Evolutionary conservation across 495 filamentous ascomycete genomes (phyloP).

Genomic region (Daldinia vernicosa): DNA sequence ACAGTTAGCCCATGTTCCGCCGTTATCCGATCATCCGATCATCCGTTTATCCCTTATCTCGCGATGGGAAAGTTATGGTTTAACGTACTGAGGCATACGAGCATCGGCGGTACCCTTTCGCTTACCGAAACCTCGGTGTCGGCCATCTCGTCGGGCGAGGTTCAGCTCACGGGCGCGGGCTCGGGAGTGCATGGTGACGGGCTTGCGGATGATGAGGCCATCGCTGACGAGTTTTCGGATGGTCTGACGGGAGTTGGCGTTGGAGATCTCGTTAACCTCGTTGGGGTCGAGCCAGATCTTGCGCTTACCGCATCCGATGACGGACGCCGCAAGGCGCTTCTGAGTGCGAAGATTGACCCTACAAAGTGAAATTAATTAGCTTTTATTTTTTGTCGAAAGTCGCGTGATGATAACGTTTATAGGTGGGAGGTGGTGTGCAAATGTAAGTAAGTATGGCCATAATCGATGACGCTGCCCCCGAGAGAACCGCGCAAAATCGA

Average conservation of each 20-base stretch:
- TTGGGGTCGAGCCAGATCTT: conserved; percentile 99
- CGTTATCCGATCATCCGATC: neutral
- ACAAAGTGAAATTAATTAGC: conserved; percentile 51
- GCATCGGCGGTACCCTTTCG: conserved; percentile 99
- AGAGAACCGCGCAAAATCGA: conserved; percentile 13
- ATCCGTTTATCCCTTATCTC: neutral
- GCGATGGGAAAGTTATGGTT: neutral
- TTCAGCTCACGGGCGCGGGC: conserved; percentile 90
- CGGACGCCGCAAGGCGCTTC: conserved; percentile 99
- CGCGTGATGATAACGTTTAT: conserved; percentile 4
- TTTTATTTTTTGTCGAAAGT: neutral
- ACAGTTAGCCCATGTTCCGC: conserved; percentile 1
- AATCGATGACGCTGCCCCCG: conserved; percentile 7
- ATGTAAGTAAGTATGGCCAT: neutral
- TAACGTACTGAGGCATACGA: conserved; percentile 94
- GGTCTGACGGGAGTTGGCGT: conserved; percentile 99
- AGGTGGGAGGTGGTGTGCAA: no score
- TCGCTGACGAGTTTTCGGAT: conserved; percentile 99
- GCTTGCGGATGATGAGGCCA: conserved; percentile 99
- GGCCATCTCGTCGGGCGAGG: conserved; percentile 86
- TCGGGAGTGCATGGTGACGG: conserved; percentile 99
- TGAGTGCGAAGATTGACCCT: conserved; percentile 99
- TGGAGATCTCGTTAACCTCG: conserved; percentile 98
- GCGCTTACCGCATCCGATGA: conserved; percentile 97
- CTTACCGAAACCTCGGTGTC: conserved; percentile 99